Base-by-base conservation (phyloP, 345 rosid genomes). In the Odontarrhena argentea region DNA sequence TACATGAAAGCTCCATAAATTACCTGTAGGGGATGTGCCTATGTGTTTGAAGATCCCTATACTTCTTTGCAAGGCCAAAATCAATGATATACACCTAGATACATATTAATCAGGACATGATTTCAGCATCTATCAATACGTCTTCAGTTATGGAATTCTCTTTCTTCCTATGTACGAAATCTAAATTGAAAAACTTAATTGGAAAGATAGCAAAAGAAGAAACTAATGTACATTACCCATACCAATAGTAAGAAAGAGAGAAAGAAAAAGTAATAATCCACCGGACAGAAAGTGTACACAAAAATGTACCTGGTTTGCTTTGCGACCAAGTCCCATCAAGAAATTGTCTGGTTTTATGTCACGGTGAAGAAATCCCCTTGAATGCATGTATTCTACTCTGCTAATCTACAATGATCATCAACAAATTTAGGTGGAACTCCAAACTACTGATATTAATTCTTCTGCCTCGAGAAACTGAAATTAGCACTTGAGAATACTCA, bases 1-100 rank as follows among this genome's bases (percentile, higher is more conserved):
- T 37, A 44, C 37, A 37, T 14, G 52, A 59, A 40, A 63, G 45
- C 38, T 55, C 41, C 25, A 61, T 42, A 65, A 55, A 14, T 69
- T 76, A 83, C 93, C 93, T 83, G 75, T 89, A 89, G 9, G 93
- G 91, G 57, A 89, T 89, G 78, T 88, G 96, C 81, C 86, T 86
- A 63, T 86, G 91, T 41, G 96, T 89, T 73, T 89, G 96, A 75
- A 89, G 93, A 78, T 89, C 96, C 78, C 93, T 83, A 76, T 89
- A 89, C 77, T 86, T 89, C 83, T 89, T 88, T 34, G 91, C 96
- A 65, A 89, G 96, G 44, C 96, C 96, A 84, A 78, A 88, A 70
- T 88, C 96, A 76, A 88, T 88, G 59, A 78, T 72, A 62, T 85
- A 89, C 37, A 89, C 92, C 96, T 88, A 78, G n/a, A 46, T 12